Evolutionary conservation across 192 early-diverging fungal species (phyloP).

Genomic region (Backusella circina): DNA sequence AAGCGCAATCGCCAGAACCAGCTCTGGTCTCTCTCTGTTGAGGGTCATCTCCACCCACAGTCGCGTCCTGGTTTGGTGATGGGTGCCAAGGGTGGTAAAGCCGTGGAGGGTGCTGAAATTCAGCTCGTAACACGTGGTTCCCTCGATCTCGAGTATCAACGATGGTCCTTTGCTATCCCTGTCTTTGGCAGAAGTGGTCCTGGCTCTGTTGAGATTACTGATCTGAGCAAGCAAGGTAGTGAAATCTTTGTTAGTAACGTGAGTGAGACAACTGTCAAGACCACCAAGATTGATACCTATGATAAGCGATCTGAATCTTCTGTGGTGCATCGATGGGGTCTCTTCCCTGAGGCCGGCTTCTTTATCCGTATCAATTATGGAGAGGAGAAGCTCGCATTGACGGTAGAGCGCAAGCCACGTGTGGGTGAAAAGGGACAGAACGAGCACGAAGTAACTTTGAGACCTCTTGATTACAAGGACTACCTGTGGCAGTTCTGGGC

Average conservation of each 20-base stretch:
- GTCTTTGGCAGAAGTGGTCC: constrained; percentile 8
- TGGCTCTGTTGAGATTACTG: background rate
- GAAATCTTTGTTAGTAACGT: constrained; percentile 5
- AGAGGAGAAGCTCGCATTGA: constrained; percentile 10
- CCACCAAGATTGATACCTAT: background rate
- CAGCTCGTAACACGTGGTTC: background rate
- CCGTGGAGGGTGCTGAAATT: constrained; percentile 2
- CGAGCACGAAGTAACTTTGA: constrained; percentile 1
- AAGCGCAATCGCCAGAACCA: constrained; percentile 2
- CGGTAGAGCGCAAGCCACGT: constrained; percentile 4
- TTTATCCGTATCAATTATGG: constrained; percentile 15
- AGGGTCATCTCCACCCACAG: constrained; percentile 19
- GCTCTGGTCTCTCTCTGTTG: constrained; percentile 17
- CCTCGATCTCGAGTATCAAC: background rate
- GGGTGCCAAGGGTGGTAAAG: background rate
- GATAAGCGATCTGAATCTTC: background rate
- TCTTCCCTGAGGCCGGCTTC: constrained; percentile 21
- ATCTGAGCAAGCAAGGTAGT: background rate
- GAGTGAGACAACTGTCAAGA: background rate
- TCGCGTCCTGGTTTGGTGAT: constrained; percentile 5
- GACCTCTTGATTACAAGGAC: constrained; percentile 5
- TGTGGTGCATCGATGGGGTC: constrained; percentile 16
- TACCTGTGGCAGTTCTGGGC: constrained; percentile 19
- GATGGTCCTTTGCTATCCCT: constrained; percentile 11
- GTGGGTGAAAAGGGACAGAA: background rate